Percentiles rank a stretch among this genome's conserved stretches.
phyloP scores from a whole-genome alignment of 2,329 filamentous ascomycete species.

The Thielaviopsis populi region DNA sequence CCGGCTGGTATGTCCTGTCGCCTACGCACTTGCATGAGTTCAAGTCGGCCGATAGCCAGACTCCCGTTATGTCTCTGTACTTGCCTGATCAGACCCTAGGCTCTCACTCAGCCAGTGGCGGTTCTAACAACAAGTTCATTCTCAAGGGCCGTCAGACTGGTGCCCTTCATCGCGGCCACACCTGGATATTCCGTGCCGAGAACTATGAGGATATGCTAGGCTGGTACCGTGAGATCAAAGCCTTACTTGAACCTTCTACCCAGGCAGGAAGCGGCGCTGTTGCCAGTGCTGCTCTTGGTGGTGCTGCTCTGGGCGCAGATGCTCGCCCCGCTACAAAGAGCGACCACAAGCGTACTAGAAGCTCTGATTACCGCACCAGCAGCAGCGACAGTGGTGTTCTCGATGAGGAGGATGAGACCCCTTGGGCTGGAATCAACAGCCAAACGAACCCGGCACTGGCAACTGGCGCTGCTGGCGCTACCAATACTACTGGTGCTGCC shows the following conservation, averaged over 20 bases:
- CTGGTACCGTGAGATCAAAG: slow-evolving; percentile 89
- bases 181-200: slow-evolving; percentile 57
- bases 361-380: slow-evolving; percentile 24
- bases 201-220: slow-evolving; percentile 90
- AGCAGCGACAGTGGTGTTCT: slow-evolving; percentile 67
- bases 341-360: background rate
- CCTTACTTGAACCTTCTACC: slow-evolving; percentile 48
- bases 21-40: slow-evolving; percentile 97
- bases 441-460: background rate
- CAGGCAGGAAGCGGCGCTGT: background rate
- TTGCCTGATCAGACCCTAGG: slow-evolving; percentile 90
- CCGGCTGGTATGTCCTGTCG: slow-evolving; percentile 93
- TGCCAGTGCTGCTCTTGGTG: background rate
- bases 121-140: slow-evolving; percentile 92
- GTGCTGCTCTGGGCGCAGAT: background rate
- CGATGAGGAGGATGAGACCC: slow-evolving; percentile 46
- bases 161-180: slow-evolving; percentile 69
- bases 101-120: slow-evolving; percentile 68
- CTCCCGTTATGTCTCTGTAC: slow-evolving; percentile 91
- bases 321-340: background rate
- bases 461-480: background rate
- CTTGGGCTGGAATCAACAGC: slow-evolving; percentile 8
- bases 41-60: slow-evolving; percentile 87
- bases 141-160: slow-evolving; percentile 93
- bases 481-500: background rate